Percentiles rank a stretch among this genome's conserved stretches.
phyloP scores from a whole-genome alignment of 805 yeast genomes.

The Zygoascus biomembranicola region DNA sequence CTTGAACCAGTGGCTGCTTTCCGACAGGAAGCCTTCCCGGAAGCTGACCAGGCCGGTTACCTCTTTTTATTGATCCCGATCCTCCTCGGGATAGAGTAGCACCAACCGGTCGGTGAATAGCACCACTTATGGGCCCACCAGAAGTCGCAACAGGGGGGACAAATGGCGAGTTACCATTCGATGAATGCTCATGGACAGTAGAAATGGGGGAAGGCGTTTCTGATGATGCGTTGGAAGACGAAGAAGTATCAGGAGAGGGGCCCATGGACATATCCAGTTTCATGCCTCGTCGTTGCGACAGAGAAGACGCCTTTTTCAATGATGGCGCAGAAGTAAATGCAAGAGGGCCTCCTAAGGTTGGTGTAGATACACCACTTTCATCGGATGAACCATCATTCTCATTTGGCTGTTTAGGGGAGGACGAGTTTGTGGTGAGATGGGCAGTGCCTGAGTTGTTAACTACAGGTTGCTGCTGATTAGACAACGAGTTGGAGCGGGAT shows the following conservation, averaged over 20 bases:
- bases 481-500: constrained; percentile 14
- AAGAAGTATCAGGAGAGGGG: not conserved
- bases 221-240: not conserved
- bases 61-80: constrained; percentile 8
- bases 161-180: constrained; percentile 3
- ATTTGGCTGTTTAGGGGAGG: not conserved
- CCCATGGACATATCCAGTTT: constrained; percentile 8
- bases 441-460: not conserved
- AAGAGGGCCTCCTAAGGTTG: constrained; percentile 11
- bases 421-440: no score
- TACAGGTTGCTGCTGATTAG: not conserved
- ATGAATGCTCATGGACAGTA: not conserved
- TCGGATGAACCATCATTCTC: constrained; percentile 4
- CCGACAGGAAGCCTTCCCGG: constrained; percentile 1
- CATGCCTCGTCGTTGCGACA: constrained; percentile 32
- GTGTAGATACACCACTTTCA: constrained; percentile 12
- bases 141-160: constrained; percentile 15
- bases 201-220: not conserved
- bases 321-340: constrained; percentile 4
- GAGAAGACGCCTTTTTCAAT: constrained; percentile 22
- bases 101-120: constrained; percentile 16
- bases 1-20: constrained; percentile 7
- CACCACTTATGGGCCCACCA: not conserved
- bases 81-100: constrained; percentile 19
- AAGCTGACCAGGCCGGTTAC: constrained; percentile 2